phyloP scores from a whole-genome alignment of 306 rosid genomes.

The Vigna radiata region DNA sequence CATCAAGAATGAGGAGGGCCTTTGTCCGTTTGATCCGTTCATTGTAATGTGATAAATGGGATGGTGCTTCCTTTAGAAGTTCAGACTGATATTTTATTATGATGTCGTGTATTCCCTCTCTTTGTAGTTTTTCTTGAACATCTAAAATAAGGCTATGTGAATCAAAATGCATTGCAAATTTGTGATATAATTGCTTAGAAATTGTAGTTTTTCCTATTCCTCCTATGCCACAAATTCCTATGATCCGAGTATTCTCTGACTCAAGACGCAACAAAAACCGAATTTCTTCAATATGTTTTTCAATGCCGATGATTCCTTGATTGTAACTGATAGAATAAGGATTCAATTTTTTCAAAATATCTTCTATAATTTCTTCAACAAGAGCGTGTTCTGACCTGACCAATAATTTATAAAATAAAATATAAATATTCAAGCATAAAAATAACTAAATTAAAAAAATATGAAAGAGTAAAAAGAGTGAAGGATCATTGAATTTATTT shows the following conservation, averaged over 20 bases:
- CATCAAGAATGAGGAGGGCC: constrained; percentile 46
- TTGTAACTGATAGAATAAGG: not conserved
- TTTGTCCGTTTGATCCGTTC: constrained; percentile 6
- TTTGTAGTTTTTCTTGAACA: not conserved
- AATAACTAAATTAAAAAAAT: too few relatives aligned
- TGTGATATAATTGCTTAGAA: not conserved
- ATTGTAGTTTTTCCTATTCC: constrained; percentile 45
- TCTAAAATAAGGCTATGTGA: not conserved
- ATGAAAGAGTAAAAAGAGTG: too few relatives aligned
- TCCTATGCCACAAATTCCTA: constrained; percentile 47
- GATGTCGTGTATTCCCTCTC: not conserved
- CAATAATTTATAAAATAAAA: too few relatives aligned
- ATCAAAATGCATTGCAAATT: not conserved
- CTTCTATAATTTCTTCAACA: too few relatives aligned
- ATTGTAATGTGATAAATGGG: not conserved
- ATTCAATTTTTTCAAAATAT: not conserved
- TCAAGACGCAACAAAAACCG: constrained; percentile 9
- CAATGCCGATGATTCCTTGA: constrained; percentile 36
- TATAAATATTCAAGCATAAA: too few relatives aligned
- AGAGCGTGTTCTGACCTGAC: too few relatives aligned
- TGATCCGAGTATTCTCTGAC: constrained; percentile 13
- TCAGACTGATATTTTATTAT: not conserved
- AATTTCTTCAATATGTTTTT: constrained; percentile 12
- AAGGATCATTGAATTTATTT: too few relatives aligned
- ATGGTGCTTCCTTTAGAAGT: not conserved